These are phyloP conservation scores for Populus tomentosa DNA, from an alignment of 441 rosid species.

Conservation along the genomic window DNA sequence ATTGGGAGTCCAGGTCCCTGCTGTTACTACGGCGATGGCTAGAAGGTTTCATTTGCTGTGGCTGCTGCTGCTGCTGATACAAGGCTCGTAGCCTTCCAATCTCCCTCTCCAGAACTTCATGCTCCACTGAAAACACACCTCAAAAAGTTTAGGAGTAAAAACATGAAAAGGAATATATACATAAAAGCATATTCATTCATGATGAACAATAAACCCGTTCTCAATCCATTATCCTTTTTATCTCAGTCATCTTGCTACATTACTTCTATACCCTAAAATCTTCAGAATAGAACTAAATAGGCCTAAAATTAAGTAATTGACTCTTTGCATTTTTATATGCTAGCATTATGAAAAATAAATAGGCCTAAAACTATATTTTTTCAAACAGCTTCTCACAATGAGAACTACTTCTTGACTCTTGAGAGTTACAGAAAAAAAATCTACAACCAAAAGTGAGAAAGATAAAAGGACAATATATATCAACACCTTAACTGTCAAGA, in stretches of 20 bases:
- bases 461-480: too few species aligned
- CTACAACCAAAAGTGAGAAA: too few species aligned
- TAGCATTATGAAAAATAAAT: not conserved
- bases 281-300: not conserved
- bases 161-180: not conserved
- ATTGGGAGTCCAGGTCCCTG: conserved; percentile 89
- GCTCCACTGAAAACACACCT: conserved; percentile 68
- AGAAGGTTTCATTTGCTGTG: conserved; percentile 26
- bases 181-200: not conserved
- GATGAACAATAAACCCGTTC: not conserved
- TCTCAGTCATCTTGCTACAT: not conserved
- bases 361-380: not conserved
- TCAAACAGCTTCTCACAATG: not conserved
- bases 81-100: conserved; percentile 71
- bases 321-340: not conserved
- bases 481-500: conserved; percentile 6
- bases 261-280: not conserved
- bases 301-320: not conserved
- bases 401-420: too few species aligned
- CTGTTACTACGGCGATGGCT: conserved; percentile 58
- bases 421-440: too few species aligned
- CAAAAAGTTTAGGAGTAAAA: not conserved
- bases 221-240: not conserved
- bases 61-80: conserved; percentile 73
- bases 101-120: conserved; percentile 94